Base-by-base conservation (phyloP, 768 basidiomycete genomes). In the Tricholoma terreum region DNA sequence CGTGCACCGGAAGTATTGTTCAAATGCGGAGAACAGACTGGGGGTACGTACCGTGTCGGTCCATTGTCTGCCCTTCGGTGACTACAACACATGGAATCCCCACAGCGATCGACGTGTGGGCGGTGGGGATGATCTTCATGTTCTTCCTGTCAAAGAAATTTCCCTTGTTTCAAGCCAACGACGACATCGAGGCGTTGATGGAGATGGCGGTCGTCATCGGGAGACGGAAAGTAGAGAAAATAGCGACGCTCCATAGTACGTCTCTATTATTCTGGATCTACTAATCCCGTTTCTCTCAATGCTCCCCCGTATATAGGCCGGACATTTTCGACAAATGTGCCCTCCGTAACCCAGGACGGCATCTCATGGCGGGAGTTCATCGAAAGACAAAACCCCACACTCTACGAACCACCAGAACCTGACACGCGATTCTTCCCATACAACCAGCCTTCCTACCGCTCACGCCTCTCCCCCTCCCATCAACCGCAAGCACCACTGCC, bases 21-120 rank as follows among this genome's bases (percentile, higher is more conserved):
- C 38, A 99, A 98, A 71, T 99, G 97, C 64, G 84, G 84, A 3
- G 89, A 93, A 64, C 97, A 99, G 73, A 87, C 86, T 8, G 93
- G 92, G 60, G 92, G 96, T 95, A 63, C 60, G 36, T 42, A 33
- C 17, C 31, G 9, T 43, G 10, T 48, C 17, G 11, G 27, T 31
- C 30, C 30, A 27, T 27, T 15, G n/a, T 17, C 30, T 31, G 27
- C 30, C 6, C 30, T 31, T 31, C 6, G 46, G 46, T 36, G n/a
- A 15, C 36, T n/a, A n/a, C n/a, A n/a, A 50, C 21, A 38, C 30
- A 17, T 30, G 58, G 19, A 60, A 51, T 14, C 53, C 36, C 56
- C 14, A 38, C 67, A 99, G 97, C 96, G 1, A 89, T 98, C 67
- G 97, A 99, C 64, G 84, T 98, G 46, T 99, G 97, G 97, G 89